phyloP scores from a whole-genome alignment of 2,329 filamentous ascomycete genomes.

The Cytospora leucostoma region DNA sequence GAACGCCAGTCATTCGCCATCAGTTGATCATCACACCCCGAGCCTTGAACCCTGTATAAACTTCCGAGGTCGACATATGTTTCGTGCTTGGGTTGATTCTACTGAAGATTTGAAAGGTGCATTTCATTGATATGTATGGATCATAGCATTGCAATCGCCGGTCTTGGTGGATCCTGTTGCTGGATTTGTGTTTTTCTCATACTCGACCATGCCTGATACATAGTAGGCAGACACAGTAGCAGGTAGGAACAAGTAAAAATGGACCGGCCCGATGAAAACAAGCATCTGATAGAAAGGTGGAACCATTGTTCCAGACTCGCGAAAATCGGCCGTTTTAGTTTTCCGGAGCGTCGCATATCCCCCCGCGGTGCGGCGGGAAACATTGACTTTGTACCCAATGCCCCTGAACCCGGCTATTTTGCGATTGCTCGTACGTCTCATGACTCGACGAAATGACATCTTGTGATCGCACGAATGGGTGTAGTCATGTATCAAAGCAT shows the following conservation, averaged over 20 bases:
- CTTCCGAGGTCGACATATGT: too few species aligned
- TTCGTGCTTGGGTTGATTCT: too few species aligned
- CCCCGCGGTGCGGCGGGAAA: conserved; percentile 5
- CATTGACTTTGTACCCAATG: not conserved
- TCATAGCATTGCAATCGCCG: too few species aligned
- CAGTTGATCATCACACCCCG: too few species aligned
- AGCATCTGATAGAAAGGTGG: conserved; percentile 13
- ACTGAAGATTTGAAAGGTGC: too few species aligned
- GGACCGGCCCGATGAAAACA: not conserved
- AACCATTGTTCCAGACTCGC: not conserved
- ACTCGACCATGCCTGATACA: too few species aligned
- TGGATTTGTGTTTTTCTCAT: too few species aligned
- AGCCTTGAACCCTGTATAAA: too few species aligned
- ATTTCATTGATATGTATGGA: too few species aligned
- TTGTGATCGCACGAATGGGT: not conserved
- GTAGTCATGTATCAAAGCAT: not conserved
- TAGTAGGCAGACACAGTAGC: too few species aligned
- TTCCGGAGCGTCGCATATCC: not conserved
- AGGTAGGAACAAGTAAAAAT: not conserved
- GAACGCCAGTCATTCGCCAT: too few species aligned
- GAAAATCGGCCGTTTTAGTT: not conserved
- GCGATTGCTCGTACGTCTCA: not conserved
- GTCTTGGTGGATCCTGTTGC: too few species aligned
- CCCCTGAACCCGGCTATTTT: not conserved
- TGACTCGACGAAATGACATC: not conserved